Evolutionary conservation across 2,329 filamentous ascomycete species (phyloP), one percentile per base, ranked within the genome.

Genomic region (Exophiala mesophila): DNA sequence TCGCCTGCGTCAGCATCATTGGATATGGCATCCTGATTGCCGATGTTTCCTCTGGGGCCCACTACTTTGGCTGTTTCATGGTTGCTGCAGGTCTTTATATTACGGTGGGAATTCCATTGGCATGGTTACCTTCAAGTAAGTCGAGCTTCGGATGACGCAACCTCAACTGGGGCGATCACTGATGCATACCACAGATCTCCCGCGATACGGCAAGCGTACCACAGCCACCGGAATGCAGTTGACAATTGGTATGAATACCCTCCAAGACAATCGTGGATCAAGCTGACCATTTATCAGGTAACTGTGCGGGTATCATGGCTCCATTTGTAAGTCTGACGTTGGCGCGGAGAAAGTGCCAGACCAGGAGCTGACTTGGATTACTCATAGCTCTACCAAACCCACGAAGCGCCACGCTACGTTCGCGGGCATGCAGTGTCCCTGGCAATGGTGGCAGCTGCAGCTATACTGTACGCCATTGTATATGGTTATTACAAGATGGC

Each of bases 51-150:
- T 69, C 76, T 0, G 78, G 77, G 0, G 83, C 80, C 5, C 82
- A 83, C 52, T 89, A 88, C 56, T 83, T 85, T 51, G 85, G 78
- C 2, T 88, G 83, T 48, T 83, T 88, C 60, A 65, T 90, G n/a
- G 77, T 88, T 0, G 84, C 85, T 0, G 72, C 79, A 46, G 85
- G 85, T 0, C 59, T 90, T 2, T 90, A 89, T 53, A 71, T 78
- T 10, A 64, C 65, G 5, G 73, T 77, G 9, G 74, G 74, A 1
- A 56, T 79, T 15, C 73, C 73, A 3, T 61, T 78, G 6, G 73
- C 74, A 3, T 78, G 76, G 76, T 49, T 68, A n/a, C 65, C 53
- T 5, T 44, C 49, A 16, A 55, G 48, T 51, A 41, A 6, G 23
- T 26, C 6, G n/a, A n/a, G n/a, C n/a, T n/a, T n/a, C n/a, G n/a